These are phyloP conservation scores for Fusarium nurragi DNA, from an alignment of 2,329 filamentous ascomycete species.

Conservation along the genomic window DNA sequence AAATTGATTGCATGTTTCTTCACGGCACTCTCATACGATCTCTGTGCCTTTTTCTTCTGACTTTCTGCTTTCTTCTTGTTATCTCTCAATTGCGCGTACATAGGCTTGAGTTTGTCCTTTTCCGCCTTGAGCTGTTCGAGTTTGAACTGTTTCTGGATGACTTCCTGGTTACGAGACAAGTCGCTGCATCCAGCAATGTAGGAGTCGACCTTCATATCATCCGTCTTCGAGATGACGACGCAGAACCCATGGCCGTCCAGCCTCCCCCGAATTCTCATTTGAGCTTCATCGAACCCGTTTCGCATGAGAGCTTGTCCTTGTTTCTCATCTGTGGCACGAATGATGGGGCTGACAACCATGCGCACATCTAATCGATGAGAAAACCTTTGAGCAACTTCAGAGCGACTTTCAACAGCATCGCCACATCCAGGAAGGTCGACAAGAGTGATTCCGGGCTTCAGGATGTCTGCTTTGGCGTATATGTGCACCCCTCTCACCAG, in stretches of 20 bases:
- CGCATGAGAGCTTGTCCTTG: constrained; percentile 37
- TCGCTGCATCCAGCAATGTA: constrained; percentile 6
- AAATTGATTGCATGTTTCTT: not conserved
- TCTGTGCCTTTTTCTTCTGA: not conserved
- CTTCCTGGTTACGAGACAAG: not conserved
- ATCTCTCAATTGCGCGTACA: not conserved
- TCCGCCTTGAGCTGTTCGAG: not conserved
- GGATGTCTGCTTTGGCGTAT: constrained; percentile 55
- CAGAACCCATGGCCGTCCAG: constrained; percentile 37
- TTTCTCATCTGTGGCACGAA: constrained; percentile 44
- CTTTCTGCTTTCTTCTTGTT: not conserved
- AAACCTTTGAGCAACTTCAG: constrained; percentile 31
- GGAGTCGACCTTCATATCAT: constrained; percentile 31
- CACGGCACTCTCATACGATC: not conserved
- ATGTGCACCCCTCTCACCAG: constrained; percentile 52
- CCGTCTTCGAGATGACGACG: constrained; percentile 45
- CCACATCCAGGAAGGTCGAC: constrained; percentile 65
- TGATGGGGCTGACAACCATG: constrained; percentile 41
- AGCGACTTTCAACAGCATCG: constrained; percentile 49
- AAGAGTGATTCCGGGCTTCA: constrained; percentile 60
- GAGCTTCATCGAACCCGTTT: constrained; percentile 37
- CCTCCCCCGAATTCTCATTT: constrained; percentile 44
- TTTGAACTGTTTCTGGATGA: not conserved
- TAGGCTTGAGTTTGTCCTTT: not conserved
- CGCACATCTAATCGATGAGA: constrained; percentile 40